Evolutionary conservation across 2,329 filamentous ascomycete genomes (phyloP), one percentile per base, ranked within the genome.

Genomic region (Diaporthe citrichinensis): DNA sequence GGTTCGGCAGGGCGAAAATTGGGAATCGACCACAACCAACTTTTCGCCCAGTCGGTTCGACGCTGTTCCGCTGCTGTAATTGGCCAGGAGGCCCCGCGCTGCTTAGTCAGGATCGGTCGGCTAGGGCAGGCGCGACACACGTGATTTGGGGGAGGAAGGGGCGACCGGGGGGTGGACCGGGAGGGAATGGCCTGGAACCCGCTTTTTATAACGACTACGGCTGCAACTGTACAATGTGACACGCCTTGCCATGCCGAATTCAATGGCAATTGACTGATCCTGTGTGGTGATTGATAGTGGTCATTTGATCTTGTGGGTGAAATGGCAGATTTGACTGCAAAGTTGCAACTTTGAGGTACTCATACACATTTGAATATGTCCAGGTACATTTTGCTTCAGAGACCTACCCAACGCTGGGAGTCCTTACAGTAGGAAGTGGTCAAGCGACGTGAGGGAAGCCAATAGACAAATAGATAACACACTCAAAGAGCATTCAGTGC

Each of bases 21-120:
- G 65, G 65, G 65, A 69, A 69, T 69, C 49, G 65, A 55, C 49
- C 65, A 69, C 65, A 69, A 69, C 49, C 65, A 69, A 69, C 65
- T 69, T 69, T 69, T 69, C 65, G 65, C 65, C 65, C 31, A 53
- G 65, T 53, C 65, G 65, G 46, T 41, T 68, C 23, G 31, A 14
- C 8, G 31, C 46, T 53, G 44, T 53, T 67, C n/a, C 46, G 31
- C 3, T 15, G 3, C 4, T 20, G n/a, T 34, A n/a, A 69, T 69
- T 69, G 65, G 65, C 49, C 49, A 25, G 46, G 20, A 12, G 2
- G 23, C n/a, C 6, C 8, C 0, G 5, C 3, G 1, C 2, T 7
- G 65, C 17, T 69, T 53, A 69, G 65, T 69, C 49, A 69, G 12
- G 12, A 3, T 6, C 12, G 17, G 8, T 1, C 2, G 46, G 23